phyloP scores from a whole-genome alignment of 2,329 filamentous ascomycete species.

The Sporothrix mexicana region DNA sequence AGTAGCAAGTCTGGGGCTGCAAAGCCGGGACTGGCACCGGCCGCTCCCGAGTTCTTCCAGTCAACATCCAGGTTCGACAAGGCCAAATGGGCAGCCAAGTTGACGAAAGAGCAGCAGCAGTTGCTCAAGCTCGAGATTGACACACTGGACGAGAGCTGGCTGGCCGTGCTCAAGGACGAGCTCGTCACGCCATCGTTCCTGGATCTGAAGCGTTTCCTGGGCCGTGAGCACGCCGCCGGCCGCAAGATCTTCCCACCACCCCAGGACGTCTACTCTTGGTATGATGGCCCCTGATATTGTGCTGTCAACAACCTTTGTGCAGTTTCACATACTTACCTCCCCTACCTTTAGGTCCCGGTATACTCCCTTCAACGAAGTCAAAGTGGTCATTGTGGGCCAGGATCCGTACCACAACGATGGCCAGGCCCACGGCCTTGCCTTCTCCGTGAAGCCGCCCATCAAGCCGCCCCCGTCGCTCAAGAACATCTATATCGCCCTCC shows the following conservation, averaged over 20 bases:
- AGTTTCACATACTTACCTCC: neutral
- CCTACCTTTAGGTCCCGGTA: conserved; percentile 76
- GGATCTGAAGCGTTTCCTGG: conserved; percentile 84
- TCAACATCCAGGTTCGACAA: conserved; percentile 75
- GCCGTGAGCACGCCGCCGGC: conserved; percentile 73
- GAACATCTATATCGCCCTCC: conserved; percentile 91
- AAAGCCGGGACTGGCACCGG: conserved; percentile 36
- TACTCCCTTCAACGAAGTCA: conserved; percentile 86
- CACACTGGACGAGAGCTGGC: conserved; percentile 89
- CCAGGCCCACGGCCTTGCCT: conserved; percentile 94
- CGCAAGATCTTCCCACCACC: conserved; percentile 86
- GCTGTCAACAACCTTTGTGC: neutral
- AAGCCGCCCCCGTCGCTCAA: conserved; percentile 85
- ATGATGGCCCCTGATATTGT: conserved; percentile 36
- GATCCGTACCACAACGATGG: conserved; percentile 96
- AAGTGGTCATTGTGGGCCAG: conserved; percentile 92
- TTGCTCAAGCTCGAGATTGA: conserved; percentile 89
- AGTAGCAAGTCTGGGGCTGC: conserved; percentile 35
- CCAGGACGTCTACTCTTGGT: conserved; percentile 96
- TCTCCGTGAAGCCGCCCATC: conserved; percentile 90
- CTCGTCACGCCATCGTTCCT: conserved; percentile 80
- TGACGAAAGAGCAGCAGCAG: conserved; percentile 81
- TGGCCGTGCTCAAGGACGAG: conserved; percentile 87
- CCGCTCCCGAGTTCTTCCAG: neutral
- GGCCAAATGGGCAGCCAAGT: conserved; percentile 80